Evolutionary conservation across 176 grass and related monocot genomes (phyloP).

Genomic region (Elaeis guineensis): DNA sequence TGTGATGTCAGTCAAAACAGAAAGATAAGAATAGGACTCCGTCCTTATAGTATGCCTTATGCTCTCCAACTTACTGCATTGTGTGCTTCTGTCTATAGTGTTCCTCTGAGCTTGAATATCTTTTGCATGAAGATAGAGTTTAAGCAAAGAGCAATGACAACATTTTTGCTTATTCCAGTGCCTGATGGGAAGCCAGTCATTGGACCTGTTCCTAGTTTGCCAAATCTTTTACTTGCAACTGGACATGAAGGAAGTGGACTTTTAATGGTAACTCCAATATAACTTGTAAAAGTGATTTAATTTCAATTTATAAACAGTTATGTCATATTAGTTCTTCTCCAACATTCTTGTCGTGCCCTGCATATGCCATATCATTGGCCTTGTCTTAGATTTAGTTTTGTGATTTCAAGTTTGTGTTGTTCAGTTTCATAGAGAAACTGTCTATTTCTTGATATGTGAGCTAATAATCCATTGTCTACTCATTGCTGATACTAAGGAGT

Average conservation of each 20-base stretch:
- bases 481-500: too few species aligned
- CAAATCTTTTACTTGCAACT: conserved; percentile 75
- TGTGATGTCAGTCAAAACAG: conserved; percentile 38
- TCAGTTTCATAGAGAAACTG: too few species aligned
- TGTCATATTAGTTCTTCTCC: too few species aligned
- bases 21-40: conserved; percentile 82
- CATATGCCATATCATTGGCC: too few species aligned
- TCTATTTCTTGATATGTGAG: too few species aligned
- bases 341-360: too few species aligned
- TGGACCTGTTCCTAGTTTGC: conserved; percentile 52
- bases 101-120: conserved; percentile 12
- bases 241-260: conserved; percentile 98
- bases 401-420: too few species aligned
- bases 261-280: conserved; percentile 53
- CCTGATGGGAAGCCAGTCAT: conserved; percentile 98
- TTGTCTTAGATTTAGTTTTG: too few species aligned
- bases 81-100: not conserved
- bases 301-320: too few species aligned
- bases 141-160: conserved; percentile 2
- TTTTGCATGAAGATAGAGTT: conserved; percentile 2
- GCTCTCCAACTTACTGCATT: not conserved
- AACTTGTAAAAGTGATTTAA: too few species aligned
- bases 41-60: conserved; percentile 62
- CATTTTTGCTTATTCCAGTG: conserved; percentile 46
- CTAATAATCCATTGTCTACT: too few species aligned